Evolutionary conservation across 495 filamentous ascomycete species (phyloP), one percentile per base, ranked within the genome.

Genomic region (Apiosordaria backusii): DNA sequence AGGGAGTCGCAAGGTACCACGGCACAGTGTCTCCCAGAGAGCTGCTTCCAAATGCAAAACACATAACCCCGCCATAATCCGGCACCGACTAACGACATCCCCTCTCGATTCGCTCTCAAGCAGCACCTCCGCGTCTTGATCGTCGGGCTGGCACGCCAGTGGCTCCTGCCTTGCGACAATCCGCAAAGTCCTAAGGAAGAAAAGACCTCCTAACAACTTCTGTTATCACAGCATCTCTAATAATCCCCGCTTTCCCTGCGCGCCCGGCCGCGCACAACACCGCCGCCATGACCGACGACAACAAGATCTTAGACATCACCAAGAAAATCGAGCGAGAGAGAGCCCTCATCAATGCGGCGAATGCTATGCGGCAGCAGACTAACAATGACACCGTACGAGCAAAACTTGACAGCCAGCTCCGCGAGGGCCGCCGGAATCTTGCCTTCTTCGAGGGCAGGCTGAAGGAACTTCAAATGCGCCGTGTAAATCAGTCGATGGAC

Each of bases 301-400:
- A 93, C 72, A 87, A 90, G 71, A 87, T 94, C 80, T 85, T 84
- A 79, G 90, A 93, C 80, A 91, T 98, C 82, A 87, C 89, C 81
- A 89, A 88, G 81, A 98, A 99, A 91, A 97, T 98, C 80, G 92
- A 97, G 84, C 87, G 95, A 77, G 96, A 99, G 79, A 93, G 94
- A 84, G 89, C 90, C 71, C 87, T 99, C 70, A 95, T 99, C 84
- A 89, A 91, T 78, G 93, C 91, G 70, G 96, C 96, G 61, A 92
- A 92, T 75, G 86, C 89, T 65, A 96, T 99, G 91, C 89, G 93
- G 82, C 90, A 92, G 81, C 92, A 93, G 73, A 97, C 94, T 71
- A 88, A 92, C 79, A 98, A 99, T 77, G 89, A 91, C 63, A 81
- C 87, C 63, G 93, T 98, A 65, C 90, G 93, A 71, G 90, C 93